Evolutionary conservation across 352 stramenopile genomes (phyloP).

Genomic region (Halophytophthora polymorphica): DNA sequence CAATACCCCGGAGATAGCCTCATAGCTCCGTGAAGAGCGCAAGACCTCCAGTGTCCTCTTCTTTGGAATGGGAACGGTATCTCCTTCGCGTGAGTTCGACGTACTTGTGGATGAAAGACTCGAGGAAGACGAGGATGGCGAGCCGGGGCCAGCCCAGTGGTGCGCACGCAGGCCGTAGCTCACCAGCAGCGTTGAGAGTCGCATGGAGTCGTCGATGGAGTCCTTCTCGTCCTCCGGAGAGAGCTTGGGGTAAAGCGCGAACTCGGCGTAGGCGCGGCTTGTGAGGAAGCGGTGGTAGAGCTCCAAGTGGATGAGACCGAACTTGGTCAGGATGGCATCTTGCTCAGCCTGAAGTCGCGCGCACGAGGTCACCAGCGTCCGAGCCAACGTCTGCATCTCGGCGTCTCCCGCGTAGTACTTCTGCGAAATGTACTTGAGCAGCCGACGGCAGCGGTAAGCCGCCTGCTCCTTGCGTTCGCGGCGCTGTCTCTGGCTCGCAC

Average conservation of each 20-base stretch:
- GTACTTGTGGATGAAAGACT: conserved; percentile 2
- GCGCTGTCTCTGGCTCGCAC: conserved; percentile 21
- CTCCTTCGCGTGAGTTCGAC: conserved; percentile 15
- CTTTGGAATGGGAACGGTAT: conserved; percentile 22
- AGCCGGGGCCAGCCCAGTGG: conserved; percentile 45
- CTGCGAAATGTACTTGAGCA: conserved; percentile 83
- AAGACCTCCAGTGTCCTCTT: conserved; percentile 73
- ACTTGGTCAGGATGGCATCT: conserved; percentile 80
- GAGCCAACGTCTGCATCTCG: conserved; percentile 71
- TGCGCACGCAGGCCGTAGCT: conserved; percentile 83
- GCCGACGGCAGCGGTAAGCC: conserved; percentile 55
- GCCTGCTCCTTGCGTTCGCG: conserved; percentile 62
- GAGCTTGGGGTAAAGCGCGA: conserved; percentile 71
- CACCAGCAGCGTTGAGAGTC: conserved; percentile 65
- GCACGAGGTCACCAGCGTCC: conserved; percentile 64
- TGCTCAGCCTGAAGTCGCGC: conserved; percentile 70
- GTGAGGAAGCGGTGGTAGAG: conserved; percentile 85
- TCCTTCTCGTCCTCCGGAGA: conserved; percentile 49
- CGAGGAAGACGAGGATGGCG: conserved; percentile 11
- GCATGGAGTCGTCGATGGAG: conserved; percentile 66
- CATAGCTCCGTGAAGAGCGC: conserved; percentile 57
- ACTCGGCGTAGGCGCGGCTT: conserved; percentile 81
- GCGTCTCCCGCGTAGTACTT: conserved; percentile 80
- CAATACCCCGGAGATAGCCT: conserved; percentile 72
- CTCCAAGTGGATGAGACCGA: conserved; percentile 83